Percentiles rank a stretch among this genome's conserved stretches.
Conservation (phyloP, 2,329 filamentous ascomycete genomes). For the Botrytis pseudocinerea region DNA sequence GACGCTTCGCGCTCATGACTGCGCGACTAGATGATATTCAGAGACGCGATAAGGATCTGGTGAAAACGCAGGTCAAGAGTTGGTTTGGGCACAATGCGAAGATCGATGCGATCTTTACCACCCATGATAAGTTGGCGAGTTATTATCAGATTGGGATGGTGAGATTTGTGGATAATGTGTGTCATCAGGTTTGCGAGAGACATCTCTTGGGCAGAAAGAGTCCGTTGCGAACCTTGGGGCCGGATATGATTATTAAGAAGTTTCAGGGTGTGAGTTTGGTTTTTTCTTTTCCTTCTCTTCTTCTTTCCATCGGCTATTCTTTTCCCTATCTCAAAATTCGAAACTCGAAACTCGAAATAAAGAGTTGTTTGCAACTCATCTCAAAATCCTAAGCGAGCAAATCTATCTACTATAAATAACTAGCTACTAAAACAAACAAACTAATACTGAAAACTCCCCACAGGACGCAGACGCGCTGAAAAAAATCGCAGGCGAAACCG, state of each 20-base stretch:
- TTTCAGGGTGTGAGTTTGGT: not conserved
- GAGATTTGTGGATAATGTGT: slow-evolving; percentile 32
- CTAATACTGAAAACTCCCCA: not conserved
- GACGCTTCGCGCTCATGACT: not conserved
- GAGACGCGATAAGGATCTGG: not conserved
- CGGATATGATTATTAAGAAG: slow-evolving; percentile 15
- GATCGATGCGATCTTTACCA: slow-evolving; percentile 23
- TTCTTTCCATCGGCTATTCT: accelerated
- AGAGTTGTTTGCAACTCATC: not conserved
- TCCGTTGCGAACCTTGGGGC: slow-evolving; percentile 27
- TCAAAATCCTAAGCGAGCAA: not conserved
- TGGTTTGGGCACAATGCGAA: not conserved
- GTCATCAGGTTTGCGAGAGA: slow-evolving; percentile 31
- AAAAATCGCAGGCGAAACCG: slow-evolving; percentile 6
- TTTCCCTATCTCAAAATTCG: too few relatives aligned
- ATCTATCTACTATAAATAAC: too few relatives aligned
- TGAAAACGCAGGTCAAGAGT: not conserved
- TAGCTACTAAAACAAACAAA: not conserved
- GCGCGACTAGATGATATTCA: not conserved
- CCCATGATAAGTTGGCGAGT: slow-evolving; percentile 24
- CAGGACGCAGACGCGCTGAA: not conserved
- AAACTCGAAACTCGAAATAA: not conserved
- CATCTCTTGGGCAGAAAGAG: slow-evolving; percentile 29
- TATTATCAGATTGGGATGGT: slow-evolving; percentile 28
- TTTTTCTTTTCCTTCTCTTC: too few relatives aligned